A percentile compares a stretch with the other conserved stretches of the same genome.
Conservation (phyloP, 805 yeast species). For the Pichia deserticola region DNA sequence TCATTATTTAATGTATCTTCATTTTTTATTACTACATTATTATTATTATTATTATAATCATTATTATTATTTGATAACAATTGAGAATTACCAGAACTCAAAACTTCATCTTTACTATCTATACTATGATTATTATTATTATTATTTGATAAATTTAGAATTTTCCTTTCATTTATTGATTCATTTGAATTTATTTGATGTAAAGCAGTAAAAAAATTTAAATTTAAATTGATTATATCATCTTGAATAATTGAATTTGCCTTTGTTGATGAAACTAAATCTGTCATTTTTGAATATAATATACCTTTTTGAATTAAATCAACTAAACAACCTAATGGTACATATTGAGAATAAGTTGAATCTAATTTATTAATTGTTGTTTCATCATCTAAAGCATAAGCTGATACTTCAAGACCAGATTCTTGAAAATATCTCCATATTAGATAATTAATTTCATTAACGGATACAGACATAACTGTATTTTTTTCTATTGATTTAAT, state of each 20-base stretch:
- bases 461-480: slow-evolving; percentile 64
- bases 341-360: slow-evolving; percentile 36
- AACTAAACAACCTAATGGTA: slow-evolving; percentile 78
- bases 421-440: slow-evolving; percentile 93
- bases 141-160: not conserved
- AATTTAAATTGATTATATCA: slow-evolving; percentile 26
- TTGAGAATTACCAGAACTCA: not conserved
- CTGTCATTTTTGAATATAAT: slow-evolving; percentile 64
- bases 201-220: slow-evolving; percentile 50
- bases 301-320: slow-evolving; percentile 81
- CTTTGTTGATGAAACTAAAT: slow-evolving; percentile 26
- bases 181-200: slow-evolving; percentile 13
- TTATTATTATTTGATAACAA: not conserved
- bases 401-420: slow-evolving; percentile 66
- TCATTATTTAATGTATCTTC: not conserved
- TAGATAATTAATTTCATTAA: slow-evolving; percentile 80
- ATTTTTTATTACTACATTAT: not conserved
- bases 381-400: slow-evolving; percentile 75
- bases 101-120: not conserved
- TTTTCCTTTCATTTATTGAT: not conserved
- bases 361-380: slow-evolving; percentile 56
- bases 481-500: no score
- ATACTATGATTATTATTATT: not conserved
- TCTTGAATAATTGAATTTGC: slow-evolving; percentile 14
- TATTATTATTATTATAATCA: no score